phyloP scores from a whole-genome alignment of 2,329 filamentous ascomycete species.

The Pseudopyricularia cyperi region DNA sequence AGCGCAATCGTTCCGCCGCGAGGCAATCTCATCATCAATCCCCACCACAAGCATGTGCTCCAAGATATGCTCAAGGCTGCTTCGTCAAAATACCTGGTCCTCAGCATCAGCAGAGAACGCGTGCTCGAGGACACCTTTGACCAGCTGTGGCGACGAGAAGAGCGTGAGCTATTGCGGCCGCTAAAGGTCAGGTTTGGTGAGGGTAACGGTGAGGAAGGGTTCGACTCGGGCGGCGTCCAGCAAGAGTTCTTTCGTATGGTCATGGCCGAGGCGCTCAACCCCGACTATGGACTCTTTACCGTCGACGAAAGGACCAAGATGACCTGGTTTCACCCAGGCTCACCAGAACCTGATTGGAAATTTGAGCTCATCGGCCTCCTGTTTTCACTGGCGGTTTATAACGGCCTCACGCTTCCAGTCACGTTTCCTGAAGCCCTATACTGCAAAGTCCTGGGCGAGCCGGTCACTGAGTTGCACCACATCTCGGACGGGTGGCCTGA shows the following conservation, averaged over 20 bases:
- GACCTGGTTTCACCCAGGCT: slow-evolving; percentile 78
- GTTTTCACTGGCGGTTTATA: slow-evolving; percentile 84
- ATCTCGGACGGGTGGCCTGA: slow-evolving; percentile 83
- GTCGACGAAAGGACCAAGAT: slow-evolving; percentile 64
- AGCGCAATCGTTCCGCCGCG: slow-evolving; percentile 36
- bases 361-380: slow-evolving; percentile 81
- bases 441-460: slow-evolving; percentile 58
- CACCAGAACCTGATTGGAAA: slow-evolving; percentile 74
- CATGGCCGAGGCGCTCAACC: slow-evolving; percentile 66
- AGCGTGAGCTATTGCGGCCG: slow-evolving; percentile 68
- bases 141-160: slow-evolving; percentile 79
- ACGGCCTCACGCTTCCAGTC: slow-evolving; percentile 80
- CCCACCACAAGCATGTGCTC: slow-evolving; percentile 47
- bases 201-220: slow-evolving; percentile 71
- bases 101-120: slow-evolving; percentile 54
- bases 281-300: slow-evolving; percentile 68
- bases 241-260: slow-evolving; percentile 90
- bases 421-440: slow-evolving; percentile 83
- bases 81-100: slow-evolving; percentile 56
- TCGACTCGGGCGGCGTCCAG: slow-evolving; percentile 90
- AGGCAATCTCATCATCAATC: slow-evolving; percentile 41
- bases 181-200: slow-evolving; percentile 81
- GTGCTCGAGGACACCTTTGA: slow-evolving; percentile 66
- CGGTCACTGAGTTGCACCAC: slow-evolving; percentile 57
- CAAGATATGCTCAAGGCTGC: slow-evolving; percentile 51